Base-by-base conservation (phyloP, 805 yeast genomes). In the Kuraishia cidri region DNA sequence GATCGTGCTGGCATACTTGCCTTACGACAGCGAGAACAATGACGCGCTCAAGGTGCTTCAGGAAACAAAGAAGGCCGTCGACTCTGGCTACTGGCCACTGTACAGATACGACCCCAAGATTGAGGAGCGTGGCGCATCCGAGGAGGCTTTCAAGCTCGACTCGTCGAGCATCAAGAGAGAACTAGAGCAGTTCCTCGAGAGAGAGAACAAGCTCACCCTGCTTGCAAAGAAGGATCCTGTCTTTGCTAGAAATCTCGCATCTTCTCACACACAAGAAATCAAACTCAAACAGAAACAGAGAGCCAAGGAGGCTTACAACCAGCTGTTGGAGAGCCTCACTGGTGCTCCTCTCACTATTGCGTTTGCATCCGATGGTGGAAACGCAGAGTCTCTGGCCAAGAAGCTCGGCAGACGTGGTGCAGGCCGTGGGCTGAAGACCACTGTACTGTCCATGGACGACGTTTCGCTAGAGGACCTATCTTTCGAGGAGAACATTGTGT, bases 51-150 rank as follows among this genome's bases (percentile, higher is more conserved):
- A 76, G 17, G 75, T 88, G 29, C 66, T 90, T 46, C 79, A 82
- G 53, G 92, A 84, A 53, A 88, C 97, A 22, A 90, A 90, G 57
- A 63, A 61, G 40, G 90, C 95, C 15, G 94, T 90, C 29, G 96
- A 85, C 47, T 65, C 87, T 22, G 97, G 97, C n/a, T 80, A 81
- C 62, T 87, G 97, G 94, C 97, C 97, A 30, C 68, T 90, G 40
- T 90, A 88, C 62, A 70, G 96, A 52, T 90, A 70, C 60, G 70
- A 85, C 45, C 95, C 97, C 35, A 42, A 54, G 7, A 55, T 67
- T 31, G 69, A 65, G 30, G n/a, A n/a, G n/a, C n/a, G n/a, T n/a
- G n/a, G n/a, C n/a, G 62, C 61, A 24, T 52, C 58, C 3, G 66
- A 63, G 23, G 72, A 75, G n/a, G 53, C 55, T 32, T 90, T 90